Percentiles rank a stretch among this genome's conserved stretches.
These are phyloP conservation scores for Xylaria telfairii DNA, from an alignment of 495 filamentous ascomycete species.

Conservation along the genomic window DNA sequence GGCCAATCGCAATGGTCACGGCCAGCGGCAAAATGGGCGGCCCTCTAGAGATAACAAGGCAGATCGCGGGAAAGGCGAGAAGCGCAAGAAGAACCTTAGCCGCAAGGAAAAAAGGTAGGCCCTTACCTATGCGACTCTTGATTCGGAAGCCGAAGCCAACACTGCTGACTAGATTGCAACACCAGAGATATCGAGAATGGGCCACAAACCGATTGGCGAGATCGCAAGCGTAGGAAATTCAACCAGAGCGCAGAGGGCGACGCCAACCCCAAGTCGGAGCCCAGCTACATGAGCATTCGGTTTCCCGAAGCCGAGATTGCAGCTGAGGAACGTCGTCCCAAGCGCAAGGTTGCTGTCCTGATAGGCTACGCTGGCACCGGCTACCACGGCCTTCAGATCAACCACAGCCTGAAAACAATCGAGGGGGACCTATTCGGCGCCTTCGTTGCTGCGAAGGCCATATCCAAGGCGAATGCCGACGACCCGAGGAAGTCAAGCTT, in stretches of 20 bases:
- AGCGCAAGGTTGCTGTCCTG: conserved; percentile 93
- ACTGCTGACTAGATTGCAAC: conserved; percentile 34
- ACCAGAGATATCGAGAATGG: conserved; percentile 28
- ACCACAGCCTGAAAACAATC: conserved; percentile 81
- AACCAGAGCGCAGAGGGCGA: conserved; percentile 45
- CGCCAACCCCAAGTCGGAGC: conserved; percentile 58
- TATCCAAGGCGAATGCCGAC: conserved; percentile 93
- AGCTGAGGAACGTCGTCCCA: conserved; percentile 82
- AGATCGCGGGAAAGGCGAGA: conserved; percentile 22
- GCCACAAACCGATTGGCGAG: conserved; percentile 32
- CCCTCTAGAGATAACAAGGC: not conserved
- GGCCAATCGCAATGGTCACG: not conserved
- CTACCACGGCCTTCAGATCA: conserved; percentile 95
- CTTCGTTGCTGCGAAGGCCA: conserved; percentile 86
- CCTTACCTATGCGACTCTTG: not conserved
- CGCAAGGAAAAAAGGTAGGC: conserved; percentile 29
- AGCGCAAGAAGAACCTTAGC: conserved; percentile 24
- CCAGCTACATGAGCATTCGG: conserved; percentile 52
- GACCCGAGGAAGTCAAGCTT: conserved; percentile 96
- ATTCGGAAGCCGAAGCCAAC: conserved; percentile 30
- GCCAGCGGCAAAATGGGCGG: not conserved
- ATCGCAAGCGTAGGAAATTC: conserved; percentile 39
- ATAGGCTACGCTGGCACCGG: conserved; percentile 97
- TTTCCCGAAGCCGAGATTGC: conserved; percentile 75
- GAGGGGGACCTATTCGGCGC: conserved; percentile 96